phyloP scores from a whole-genome alignment of 129 eudicot species.

The Tagetes erecta region DNA sequence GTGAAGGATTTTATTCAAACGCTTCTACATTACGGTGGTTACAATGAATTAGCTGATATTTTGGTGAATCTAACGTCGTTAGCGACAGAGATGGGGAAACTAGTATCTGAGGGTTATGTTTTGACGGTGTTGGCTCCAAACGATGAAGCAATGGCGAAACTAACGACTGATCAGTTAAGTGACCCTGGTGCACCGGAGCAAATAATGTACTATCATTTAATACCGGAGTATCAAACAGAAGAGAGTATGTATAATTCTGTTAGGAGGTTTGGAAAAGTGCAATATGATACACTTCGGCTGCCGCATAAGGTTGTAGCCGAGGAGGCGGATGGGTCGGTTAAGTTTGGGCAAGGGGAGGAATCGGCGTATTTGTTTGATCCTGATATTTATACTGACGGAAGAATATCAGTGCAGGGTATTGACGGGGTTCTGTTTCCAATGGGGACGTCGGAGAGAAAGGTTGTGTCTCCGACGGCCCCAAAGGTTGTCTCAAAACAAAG shows the following conservation, averaged over 20 bases:
- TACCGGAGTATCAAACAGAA: constrained; percentile 95
- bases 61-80: constrained; percentile 79
- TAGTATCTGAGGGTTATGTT: constrained; percentile 85
- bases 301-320: constrained; percentile 79
- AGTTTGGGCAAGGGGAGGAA: constrained; percentile 68
- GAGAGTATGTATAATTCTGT: constrained; percentile 93
- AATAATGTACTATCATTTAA: constrained; percentile 79
- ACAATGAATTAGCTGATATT: constrained; percentile 89
- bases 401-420: constrained; percentile 94
- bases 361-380: constrained; percentile 93
- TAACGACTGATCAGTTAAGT: constrained; percentile 77
- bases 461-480: constrained; percentile 34
- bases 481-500: constrained; percentile 54
- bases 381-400: constrained; percentile 95
- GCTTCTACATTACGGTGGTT: constrained; percentile 81
- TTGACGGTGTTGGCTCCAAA: constrained; percentile 84
- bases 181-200: constrained; percentile 98
- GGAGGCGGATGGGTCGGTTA: constrained; percentile 97
- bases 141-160: constrained; percentile 90
- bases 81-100: constrained; percentile 87
- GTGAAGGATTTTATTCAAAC: constrained; percentile 88
- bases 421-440: constrained; percentile 83
- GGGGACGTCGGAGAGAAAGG: constrained; percentile 34
- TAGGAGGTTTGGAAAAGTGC: constrained; percentile 82
- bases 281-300: constrained; percentile 71